phyloP scores from a whole-genome alignment of 2,329 filamentous ascomycete genomes.

The Talaromyces sp. region DNA sequence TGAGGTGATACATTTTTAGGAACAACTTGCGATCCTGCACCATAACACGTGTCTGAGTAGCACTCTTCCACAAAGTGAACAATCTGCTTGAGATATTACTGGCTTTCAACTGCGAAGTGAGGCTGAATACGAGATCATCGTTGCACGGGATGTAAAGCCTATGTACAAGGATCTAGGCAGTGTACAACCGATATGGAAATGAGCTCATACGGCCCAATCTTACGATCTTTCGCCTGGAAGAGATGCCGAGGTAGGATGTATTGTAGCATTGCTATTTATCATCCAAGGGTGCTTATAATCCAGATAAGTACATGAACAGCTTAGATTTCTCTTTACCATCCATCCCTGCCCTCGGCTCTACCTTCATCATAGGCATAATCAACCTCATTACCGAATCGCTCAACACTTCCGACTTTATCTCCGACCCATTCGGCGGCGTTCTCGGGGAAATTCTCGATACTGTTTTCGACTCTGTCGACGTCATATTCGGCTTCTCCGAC shows the following conservation, averaged over 20 bases:
- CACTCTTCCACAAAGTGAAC: background rate
- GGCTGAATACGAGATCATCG: constrained; percentile 1
- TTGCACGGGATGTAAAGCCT: background rate
- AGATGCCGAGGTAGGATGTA: background rate
- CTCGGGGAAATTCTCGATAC: constrained; percentile 35
- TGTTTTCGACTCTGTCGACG: constrained; percentile 31
- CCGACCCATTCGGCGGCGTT: constrained; percentile 40
- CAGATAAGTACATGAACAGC: background rate
- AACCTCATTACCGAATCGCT: constrained; percentile 43
- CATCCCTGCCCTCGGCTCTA: constrained; percentile 29
- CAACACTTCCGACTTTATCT: constrained; percentile 42
- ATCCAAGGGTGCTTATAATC: background rate
- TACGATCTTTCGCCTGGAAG: background rate
- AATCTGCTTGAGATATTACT: background rate
- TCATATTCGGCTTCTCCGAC: constrained; percentile 40
- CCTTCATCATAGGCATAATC: constrained; percentile 46
- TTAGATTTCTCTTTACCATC: constrained; percentile 12
- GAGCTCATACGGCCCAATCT: background rate
- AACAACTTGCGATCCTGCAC: background rate
- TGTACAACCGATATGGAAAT: background rate
- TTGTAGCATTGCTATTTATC: background rate
- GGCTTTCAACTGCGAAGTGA: background rate
- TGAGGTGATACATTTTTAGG: background rate
- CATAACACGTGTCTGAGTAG: background rate
- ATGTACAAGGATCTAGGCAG: background rate